Percentiles rank a stretch among this genome's conserved stretches.
phyloP scores from a whole-genome alignment of 345 rosid species.

The Draba incana region DNA sequence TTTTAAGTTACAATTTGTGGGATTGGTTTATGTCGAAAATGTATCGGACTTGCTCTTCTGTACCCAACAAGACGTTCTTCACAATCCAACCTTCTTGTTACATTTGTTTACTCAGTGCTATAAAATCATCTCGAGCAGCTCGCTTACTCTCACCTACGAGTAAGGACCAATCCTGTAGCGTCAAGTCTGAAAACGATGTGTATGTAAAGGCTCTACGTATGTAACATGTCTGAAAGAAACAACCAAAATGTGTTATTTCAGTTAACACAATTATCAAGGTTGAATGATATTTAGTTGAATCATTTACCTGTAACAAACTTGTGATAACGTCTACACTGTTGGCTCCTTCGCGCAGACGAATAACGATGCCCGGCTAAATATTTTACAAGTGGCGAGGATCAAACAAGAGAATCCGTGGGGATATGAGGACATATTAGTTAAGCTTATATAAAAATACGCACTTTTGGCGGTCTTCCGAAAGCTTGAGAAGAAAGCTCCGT shows the following conservation, averaged over 20 bases:
- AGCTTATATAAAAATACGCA: background rate
- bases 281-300: background rate
- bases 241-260: slow-evolving; percentile 8
- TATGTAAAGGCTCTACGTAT: slow-evolving; percentile 25
- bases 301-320: slow-evolving; percentile 32
- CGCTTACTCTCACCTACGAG: slow-evolving; percentile 13
- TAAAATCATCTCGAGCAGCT: slow-evolving; percentile 28
- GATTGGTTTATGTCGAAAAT: slow-evolving; percentile 45
- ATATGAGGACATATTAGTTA: background rate
- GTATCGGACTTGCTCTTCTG: slow-evolving; percentile 65
- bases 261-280: background rate
- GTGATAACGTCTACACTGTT: slow-evolving; percentile 33
- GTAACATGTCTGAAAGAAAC: slow-evolving; percentile 37
- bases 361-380: slow-evolving; percentile 18
- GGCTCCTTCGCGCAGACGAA: slow-evolving; percentile 40
- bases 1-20: slow-evolving; percentile 18
- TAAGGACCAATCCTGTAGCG: slow-evolving; percentile 23
- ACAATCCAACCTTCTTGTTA: slow-evolving; percentile 62
- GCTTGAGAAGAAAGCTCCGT: slow-evolving; percentile 18
- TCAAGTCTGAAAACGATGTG: slow-evolving; percentile 8
- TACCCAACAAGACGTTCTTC: slow-evolving; percentile 63
- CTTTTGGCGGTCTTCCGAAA: slow-evolving; percentile 27
- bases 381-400: slow-evolving; percentile 11
- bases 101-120: slow-evolving; percentile 54
- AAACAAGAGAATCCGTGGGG: slow-evolving; percentile 17